A percentile compares a stretch with the other conserved stretches of the same genome.
Conservation (phyloP, 495 filamentous ascomycete species). For the Aspergillus wentii region DNA sequence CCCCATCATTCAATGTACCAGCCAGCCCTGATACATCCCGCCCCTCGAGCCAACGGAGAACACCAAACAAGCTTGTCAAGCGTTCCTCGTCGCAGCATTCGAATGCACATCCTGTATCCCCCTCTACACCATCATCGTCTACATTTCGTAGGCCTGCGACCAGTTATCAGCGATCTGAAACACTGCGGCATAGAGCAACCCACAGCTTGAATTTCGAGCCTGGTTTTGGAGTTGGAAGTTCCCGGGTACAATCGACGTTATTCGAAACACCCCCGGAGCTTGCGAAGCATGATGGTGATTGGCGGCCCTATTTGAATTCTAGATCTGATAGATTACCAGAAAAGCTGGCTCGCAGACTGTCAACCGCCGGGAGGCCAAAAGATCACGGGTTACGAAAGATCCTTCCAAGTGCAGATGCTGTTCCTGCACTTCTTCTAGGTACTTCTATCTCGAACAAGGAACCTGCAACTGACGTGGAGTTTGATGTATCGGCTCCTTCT, state of each 20-base stretch:
- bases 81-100: slow-evolving; percentile 61
- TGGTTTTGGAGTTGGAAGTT: slow-evolving; percentile 10
- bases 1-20: slow-evolving; percentile 68
- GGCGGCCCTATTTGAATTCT: slow-evolving; percentile 44
- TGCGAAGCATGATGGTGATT: slow-evolving; percentile 18
- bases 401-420: slow-evolving; percentile 14
- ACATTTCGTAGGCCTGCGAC: slow-evolving; percentile 74
- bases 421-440: slow-evolving; percentile 38
- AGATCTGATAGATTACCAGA: slow-evolving; percentile 29
- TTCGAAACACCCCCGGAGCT: slow-evolving; percentile 11
- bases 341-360: slow-evolving; percentile 28
- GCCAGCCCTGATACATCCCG: slow-evolving; percentile 57
- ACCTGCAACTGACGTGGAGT: slow-evolving; percentile 1
- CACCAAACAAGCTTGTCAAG: slow-evolving; percentile 87
- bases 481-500: neutral
- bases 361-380: slow-evolving; percentile 20
- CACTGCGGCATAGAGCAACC: slow-evolving; percentile 48
- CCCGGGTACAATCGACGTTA: slow-evolving; percentile 12
- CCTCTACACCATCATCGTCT: slow-evolving; percentile 47
- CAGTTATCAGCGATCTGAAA: slow-evolving; percentile 79
- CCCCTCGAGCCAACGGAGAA: slow-evolving; percentile 39
- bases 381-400: slow-evolving; percentile 23
- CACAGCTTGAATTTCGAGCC: slow-evolving; percentile 28
- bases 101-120: slow-evolving; percentile 27
- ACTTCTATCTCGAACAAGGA: slow-evolving; percentile 25